Conservation (phyloP, 164 flowering plant species). For the Santalum album region DNA sequence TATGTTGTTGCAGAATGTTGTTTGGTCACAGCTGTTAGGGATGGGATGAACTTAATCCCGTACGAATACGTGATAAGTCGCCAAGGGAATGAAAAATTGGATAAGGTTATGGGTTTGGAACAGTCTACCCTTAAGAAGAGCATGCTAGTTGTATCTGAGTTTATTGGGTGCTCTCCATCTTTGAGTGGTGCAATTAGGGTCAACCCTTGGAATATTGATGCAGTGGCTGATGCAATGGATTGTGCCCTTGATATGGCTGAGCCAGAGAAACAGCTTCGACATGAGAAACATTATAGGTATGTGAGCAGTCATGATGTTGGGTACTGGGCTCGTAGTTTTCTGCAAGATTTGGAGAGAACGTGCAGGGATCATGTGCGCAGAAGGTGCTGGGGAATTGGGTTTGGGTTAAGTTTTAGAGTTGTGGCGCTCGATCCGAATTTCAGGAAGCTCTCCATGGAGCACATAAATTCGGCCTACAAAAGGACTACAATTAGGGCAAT, state of each 20-base stretch:
- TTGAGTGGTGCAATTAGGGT: constrained; percentile 76
- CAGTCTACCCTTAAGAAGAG: constrained; percentile 46
- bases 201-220: constrained; percentile 75
- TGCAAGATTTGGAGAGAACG: constrained; percentile 59
- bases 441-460: constrained; percentile 60
- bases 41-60: constrained; percentile 78
- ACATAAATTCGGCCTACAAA: constrained; percentile 61
- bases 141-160: constrained; percentile 69
- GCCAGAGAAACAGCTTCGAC: constrained; percentile 58
- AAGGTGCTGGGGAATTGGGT: constrained; percentile 71
- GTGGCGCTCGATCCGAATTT: constrained; percentile 68
- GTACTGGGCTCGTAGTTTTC: constrained; percentile 66
- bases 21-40: constrained; percentile 67
- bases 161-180: constrained; percentile 77
- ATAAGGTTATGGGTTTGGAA: constrained; percentile 35
- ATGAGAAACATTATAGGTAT: constrained; percentile 67
- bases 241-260: constrained; percentile 46
- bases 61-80: constrained; percentile 61
- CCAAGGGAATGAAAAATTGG: constrained; percentile 52
- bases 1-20: constrained; percentile 70
- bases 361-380: constrained; percentile 45
- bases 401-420: constrained; percentile 61
- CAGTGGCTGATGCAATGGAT: constrained; percentile 71
- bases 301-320: constrained; percentile 74
- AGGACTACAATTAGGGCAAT: constrained; percentile 53